Evolutionary conservation across 2,329 filamentous ascomycete genomes (phyloP).

Genomic region (Stagonosporopsis rhizophila): DNA sequence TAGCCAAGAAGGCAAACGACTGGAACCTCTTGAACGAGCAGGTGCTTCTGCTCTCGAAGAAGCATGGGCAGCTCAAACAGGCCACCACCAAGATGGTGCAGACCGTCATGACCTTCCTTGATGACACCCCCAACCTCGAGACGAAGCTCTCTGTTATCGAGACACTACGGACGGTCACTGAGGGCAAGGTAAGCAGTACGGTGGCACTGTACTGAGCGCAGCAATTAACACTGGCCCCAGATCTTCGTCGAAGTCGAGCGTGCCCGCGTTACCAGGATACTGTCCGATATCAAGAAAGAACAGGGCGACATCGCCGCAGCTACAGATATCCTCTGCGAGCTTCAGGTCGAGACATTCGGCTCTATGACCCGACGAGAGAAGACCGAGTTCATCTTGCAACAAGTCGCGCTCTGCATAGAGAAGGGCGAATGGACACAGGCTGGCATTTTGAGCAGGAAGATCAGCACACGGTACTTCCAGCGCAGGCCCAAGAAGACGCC

Average conservation of each 20-base stretch:
- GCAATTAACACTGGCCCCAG: conserved; percentile 52
- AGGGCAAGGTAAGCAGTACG: conserved; percentile 78
- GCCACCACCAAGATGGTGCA: conserved; percentile 99
- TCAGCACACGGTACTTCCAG: conserved; percentile 90
- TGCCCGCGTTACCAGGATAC: conserved; percentile 89
- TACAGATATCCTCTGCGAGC: conserved; percentile 91
- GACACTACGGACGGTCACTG: conserved; percentile 92
- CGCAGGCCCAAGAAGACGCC: conserved; percentile 89
- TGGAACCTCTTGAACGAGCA: conserved; percentile 98
- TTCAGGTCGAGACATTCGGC: conserved; percentile 98
- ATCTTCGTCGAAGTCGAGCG: conserved; percentile 99
- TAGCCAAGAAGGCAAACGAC: conserved; percentile 91
- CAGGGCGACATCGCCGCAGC: conserved; percentile 92
- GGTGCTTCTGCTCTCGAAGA: conserved; percentile 94
- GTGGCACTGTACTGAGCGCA: background rate
- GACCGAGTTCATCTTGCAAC: conserved; percentile 97
- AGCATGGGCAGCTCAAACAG: conserved; percentile 99
- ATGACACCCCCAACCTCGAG: conserved; percentile 82
- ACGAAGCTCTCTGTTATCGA: conserved; percentile 94
- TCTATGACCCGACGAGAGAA: conserved; percentile 98
- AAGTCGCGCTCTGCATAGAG: conserved; percentile 94
- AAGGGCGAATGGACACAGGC: conserved; percentile 96
- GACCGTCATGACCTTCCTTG: conserved; percentile 89
- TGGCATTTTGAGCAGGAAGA: conserved; percentile 91
- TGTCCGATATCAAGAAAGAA: conserved; percentile 96